Evolutionary conservation across 768 basidiomycete genomes (phyloP), one percentile per base, ranked within the genome.

Genomic region (Solioccasus polychromus): DNA sequence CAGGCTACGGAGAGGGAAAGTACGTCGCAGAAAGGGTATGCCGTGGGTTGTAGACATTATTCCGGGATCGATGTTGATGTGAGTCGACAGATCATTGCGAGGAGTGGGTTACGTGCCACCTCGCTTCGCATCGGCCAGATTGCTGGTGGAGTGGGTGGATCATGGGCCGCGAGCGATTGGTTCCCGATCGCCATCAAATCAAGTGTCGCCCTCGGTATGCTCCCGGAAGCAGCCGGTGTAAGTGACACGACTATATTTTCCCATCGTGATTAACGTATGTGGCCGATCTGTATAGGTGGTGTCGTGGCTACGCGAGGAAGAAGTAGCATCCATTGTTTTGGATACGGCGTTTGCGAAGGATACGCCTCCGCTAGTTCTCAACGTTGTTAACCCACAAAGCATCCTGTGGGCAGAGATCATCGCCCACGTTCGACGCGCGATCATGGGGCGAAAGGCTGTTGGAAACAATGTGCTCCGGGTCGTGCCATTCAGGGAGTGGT

Each of bases 61-160:
- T 8, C 8, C 9, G 14, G 2, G 4, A 11, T 19, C 6, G 3
- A 7, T 32, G 8, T 24, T 42, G 25, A 54, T 17, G 9, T 18
- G 15, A 3, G 14, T 18, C 5, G 19, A 11, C 25, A 72, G 63
- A 57, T 77, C 7, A 64, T 79, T 23, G 58, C 57, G 4, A 62
- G 63, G 39, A 72, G 72, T 7, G 64, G 69, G 4, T 45, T 76
- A 4, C 61, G 62, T 6, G 59, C 58, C 1, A 60, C 67, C 0
- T 68, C 68, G 2, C 58, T 77, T 24, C 63, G 78, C 4, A 68
- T 76, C 8, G 78, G 77, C 0, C 77, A 79, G 45, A 58, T 77
- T 5, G 62, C 61, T 22, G 75, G 75, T 12, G 72, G 72, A 19
- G 48, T 44, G 0, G 57, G 57, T 1, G 76, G 76, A 18, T 67